These are phyloP conservation scores for Paramecium pentaurelia DNA, from an alignment of 73 alveolate genomes.

Conservation along the genomic window DNA sequence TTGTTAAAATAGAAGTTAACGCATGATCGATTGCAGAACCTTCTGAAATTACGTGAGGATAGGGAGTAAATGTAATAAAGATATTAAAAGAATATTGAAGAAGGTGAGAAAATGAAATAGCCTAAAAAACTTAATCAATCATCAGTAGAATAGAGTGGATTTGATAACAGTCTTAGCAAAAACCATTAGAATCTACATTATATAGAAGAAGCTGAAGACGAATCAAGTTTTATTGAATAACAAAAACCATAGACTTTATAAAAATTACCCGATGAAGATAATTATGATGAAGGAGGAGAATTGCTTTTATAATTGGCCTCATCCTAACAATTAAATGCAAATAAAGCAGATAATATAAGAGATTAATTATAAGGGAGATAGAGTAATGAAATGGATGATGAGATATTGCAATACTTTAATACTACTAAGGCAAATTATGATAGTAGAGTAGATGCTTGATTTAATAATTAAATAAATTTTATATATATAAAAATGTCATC, in stretches of 20 bases:
- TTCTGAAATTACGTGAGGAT: not conserved
- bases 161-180: not conserved
- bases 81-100: not conserved
- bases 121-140: not conserved
- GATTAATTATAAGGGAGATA: not conserved
- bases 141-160: not conserved
- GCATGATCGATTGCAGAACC: not conserved
- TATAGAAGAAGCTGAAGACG: not conserved
- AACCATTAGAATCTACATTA: not conserved
- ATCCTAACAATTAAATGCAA: not conserved
- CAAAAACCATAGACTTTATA: not conserved
- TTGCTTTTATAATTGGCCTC: not conserved
- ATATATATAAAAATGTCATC: not conserved
- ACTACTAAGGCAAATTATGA: not conserved
- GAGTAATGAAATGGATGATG: not conserved
- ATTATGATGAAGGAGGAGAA: not conserved
- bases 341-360: not conserved
- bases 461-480: not conserved
- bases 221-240: not conserved
- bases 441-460: not conserved
- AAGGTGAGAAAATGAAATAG: not conserved
- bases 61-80: slow-evolving; percentile 20
- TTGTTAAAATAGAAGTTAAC: not conserved
- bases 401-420: not conserved
- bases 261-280: not conserved